Evolutionary conservation across 2,329 filamentous ascomycete genomes (phyloP).

Genomic region (Penicillium griseofulvum): DNA sequence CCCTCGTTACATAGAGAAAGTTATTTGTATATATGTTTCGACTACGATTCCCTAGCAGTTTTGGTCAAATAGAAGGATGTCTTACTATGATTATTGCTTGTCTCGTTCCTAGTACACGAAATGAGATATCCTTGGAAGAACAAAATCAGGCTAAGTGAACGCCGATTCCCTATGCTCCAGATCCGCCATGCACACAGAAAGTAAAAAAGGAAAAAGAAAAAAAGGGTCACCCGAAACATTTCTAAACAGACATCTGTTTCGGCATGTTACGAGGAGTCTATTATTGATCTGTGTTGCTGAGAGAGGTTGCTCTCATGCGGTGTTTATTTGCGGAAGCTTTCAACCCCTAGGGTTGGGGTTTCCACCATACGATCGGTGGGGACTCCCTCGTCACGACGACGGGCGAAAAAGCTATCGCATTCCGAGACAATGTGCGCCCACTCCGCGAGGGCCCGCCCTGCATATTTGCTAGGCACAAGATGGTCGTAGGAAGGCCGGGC

Average conservation of each 20-base stretch:
- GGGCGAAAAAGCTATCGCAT: constrained; percentile 62
- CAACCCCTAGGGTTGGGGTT: constrained; percentile 61
- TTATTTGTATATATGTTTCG: not conserved
- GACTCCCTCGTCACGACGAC: constrained; percentile 61
- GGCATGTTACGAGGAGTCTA: constrained; percentile 13
- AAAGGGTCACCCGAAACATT: constrained; percentile 7
- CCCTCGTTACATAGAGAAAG: not conserved
- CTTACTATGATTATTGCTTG: constrained; percentile 19
- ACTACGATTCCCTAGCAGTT: not conserved
- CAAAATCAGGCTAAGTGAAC: constrained; percentile 14
- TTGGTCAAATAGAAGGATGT: constrained; percentile 5
- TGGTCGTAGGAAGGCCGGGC: constrained; percentile 29
- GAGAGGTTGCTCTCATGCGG: not conserved
- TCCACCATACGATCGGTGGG: constrained; percentile 57
- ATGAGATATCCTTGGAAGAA: constrained; percentile 5
- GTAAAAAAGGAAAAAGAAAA: constrained; percentile 10
- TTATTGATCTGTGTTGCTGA: constrained; percentile 6
- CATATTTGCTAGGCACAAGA: constrained; percentile 53
- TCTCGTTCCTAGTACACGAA: constrained; percentile 12
- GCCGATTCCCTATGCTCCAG: constrained; percentile 26
- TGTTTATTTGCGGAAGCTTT: constrained; percentile 54
- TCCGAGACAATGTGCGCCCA: constrained; percentile 62
- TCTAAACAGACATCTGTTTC: constrained; percentile 12
- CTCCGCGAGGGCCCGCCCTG: constrained; percentile 63
- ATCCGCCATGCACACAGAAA: constrained; percentile 22